These are phyloP conservation scores for Vicia sativa DNA, from an alignment of 306 rosid genomes.

Conservation along the genomic window DNA sequence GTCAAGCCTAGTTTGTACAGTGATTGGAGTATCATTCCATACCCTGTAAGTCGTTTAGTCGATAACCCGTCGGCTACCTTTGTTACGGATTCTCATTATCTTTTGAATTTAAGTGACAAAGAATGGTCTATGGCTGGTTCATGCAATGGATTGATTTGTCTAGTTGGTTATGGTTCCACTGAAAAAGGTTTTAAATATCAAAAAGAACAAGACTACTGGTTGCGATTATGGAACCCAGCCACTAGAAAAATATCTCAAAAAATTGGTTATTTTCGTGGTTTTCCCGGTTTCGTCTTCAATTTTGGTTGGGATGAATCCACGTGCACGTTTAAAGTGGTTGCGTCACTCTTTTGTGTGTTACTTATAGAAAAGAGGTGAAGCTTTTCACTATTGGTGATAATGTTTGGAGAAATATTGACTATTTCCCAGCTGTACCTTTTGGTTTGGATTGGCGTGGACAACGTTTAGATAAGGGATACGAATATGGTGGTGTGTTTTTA, in stretches of 20 bases:
- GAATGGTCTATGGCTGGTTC: too few species aligned
- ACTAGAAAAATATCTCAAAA: background rate
- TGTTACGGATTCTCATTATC: background rate
- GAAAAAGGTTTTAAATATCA: too few species aligned
- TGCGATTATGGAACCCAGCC: background rate
- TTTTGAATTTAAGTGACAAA: background rate
- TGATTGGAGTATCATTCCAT: background rate
- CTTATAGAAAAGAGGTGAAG: background rate
- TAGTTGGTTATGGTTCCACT: rapidly evolving
- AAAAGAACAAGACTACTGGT: background rate
- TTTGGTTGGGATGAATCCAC: constrained; percentile 1
- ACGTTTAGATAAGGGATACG: too few species aligned
- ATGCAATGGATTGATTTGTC: too few species aligned
- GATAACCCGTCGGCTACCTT: background rate
- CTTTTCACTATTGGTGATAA: background rate
- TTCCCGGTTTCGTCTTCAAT: background rate
- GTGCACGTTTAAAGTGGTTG: background rate
- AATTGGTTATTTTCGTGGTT: background rate
- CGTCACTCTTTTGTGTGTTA: background rate
- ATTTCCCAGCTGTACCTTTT: background rate
- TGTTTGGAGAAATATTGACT: constrained; percentile 12
- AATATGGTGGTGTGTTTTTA: background rate
- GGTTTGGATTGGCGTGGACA: background rate
- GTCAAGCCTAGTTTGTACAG: background rate
- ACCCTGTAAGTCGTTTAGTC: background rate